Evolutionary conservation across 352 stramenopile genomes (phyloP), one percentile per base, ranked within the genome.

Genomic region (Phytophthora multivora): DNA sequence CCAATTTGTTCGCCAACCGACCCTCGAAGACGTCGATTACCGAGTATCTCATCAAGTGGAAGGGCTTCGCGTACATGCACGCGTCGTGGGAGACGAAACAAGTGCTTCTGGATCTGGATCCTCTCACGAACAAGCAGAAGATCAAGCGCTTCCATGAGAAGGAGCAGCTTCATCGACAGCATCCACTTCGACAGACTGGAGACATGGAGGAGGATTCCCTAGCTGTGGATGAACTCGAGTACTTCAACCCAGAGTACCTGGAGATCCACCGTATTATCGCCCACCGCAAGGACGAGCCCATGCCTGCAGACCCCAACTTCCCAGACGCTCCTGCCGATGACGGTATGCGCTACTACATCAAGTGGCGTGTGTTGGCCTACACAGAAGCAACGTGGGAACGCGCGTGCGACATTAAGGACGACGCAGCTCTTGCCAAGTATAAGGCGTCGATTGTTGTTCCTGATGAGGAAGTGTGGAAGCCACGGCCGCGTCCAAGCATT

Each of bases 1-100:
- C 65, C 40, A 78, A 66, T 38, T 66, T 86, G 45, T 82, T 84
- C 43, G 61, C 66, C 13, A 75, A 63, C 31, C 51, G 71, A 9
- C 66, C 71, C 11, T 79, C 60, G 5, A 83, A 71, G 13, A 53
- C 65, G 30, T 50, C 68, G 1, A 55, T 88, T 21, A 77, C 69
- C 2, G 87, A 98, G 71, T 97, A 95, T 53, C 83, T 88, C 21
- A 95, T 97, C 71, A 97, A 97, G 72, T 97, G 88, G 88, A 95
- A 94, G 63, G 86, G 83, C 11, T 95, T 94, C 51, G 93, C 88
- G 45, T 93, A 96, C 72, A 79, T 97, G 66, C 89, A 96, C 62
- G 86, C 81, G 39, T 89, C 86, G 66, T 97, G 89, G 89, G 87
- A 96, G 70, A 80, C 78, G 0, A 66, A 74, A 8, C 77, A 93